Evolutionary conservation across 1,284 basidiomycete genomes (phyloP).

Genomic region (Rhodotorula sp.): DNA sequence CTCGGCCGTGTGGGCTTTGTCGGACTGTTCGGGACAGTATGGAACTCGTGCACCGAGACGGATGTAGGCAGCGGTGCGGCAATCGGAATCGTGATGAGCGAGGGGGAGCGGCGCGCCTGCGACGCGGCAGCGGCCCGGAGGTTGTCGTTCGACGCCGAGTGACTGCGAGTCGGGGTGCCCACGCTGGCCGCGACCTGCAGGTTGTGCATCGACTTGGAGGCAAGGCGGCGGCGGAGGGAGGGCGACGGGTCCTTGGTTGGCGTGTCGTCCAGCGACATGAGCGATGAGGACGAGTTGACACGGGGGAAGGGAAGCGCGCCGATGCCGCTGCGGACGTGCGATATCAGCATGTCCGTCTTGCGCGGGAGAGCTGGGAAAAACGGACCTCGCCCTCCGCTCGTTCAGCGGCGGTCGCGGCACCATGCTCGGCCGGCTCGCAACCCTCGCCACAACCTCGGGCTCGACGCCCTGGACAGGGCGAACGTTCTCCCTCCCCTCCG

Average conservation of each 20-base stretch:
- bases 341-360: background rate
- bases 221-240: constrained; percentile 40
- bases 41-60: constrained; percentile 4
- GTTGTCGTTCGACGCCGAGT: constrained; percentile 34
- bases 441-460: constrained; percentile 34
- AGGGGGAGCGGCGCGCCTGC: constrained; percentile 21
- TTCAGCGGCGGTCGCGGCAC: constrained; percentile 45
- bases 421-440: constrained; percentile 46
- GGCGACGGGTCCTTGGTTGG: constrained; percentile 38
- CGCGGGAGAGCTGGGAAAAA: background rate
- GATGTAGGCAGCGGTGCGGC: constrained; percentile 8
- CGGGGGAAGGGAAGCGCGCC: constrained; percentile 32
- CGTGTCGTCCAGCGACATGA: constrained; percentile 47
- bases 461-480: constrained; percentile 14
- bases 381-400: constrained; percentile 41
- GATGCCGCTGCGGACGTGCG: constrained; percentile 6
- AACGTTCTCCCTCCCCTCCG: constrained; percentile 25
- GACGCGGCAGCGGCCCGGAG: constrained; percentile 16
- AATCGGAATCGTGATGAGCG: constrained; percentile 16
- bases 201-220: constrained; percentile 46
- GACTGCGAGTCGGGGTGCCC: constrained; percentile 15
- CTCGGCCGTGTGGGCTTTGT: background rate
- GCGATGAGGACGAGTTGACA: constrained; percentile 38
- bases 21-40: constrained; percentile 3
- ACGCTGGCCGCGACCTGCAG: constrained; percentile 28